Conservation (phyloP, 805 yeast species). For the Ogataea wickerhamii region DNA sequence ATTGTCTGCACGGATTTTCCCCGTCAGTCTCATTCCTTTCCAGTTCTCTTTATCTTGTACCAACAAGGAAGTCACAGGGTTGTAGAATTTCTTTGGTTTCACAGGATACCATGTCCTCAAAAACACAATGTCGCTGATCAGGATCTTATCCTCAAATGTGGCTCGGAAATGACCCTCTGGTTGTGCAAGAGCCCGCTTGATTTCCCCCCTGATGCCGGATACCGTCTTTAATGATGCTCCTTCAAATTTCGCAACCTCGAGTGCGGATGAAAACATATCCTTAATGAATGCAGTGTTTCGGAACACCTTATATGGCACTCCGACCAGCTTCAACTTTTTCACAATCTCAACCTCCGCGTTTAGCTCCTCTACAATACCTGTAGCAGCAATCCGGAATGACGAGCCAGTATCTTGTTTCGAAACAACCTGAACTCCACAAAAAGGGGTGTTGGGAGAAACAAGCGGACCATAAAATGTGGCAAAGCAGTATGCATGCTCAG, state of each 20-base stretch:
- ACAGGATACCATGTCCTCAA: constrained; percentile 98
- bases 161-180: constrained; percentile 97
- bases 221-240: constrained; percentile 97
- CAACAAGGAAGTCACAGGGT: constrained; percentile 91
- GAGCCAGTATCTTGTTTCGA: constrained; percentile 83
- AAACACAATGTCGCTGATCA: constrained; percentile 85
- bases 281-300: constrained; percentile 95
- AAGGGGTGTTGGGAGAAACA: constrained; percentile 96
- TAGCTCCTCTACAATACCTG: constrained; percentile 93
- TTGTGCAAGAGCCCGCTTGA: constrained; percentile 86
- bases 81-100: constrained; percentile 82
- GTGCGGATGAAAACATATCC: constrained; percentile 88
- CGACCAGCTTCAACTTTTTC: constrained; percentile 91
- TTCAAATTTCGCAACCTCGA: constrained; percentile 96
- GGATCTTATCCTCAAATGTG: constrained; percentile 90
- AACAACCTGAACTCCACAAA: constrained; percentile 90
- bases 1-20: constrained; percentile 80
- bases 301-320: constrained; percentile 89
- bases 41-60: constrained; percentile 76
- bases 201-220: constrained; percentile 96
- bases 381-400: constrained; percentile 91
- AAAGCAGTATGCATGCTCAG: constrained; percentile 95
- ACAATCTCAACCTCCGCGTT: constrained; percentile 89
- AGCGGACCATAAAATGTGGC: constrained; percentile 97
- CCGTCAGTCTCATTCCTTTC: constrained; percentile 96